phyloP scores from a whole-genome alignment of 371 early-diverging fungal genomes.

The Mortierella sp. region DNA sequence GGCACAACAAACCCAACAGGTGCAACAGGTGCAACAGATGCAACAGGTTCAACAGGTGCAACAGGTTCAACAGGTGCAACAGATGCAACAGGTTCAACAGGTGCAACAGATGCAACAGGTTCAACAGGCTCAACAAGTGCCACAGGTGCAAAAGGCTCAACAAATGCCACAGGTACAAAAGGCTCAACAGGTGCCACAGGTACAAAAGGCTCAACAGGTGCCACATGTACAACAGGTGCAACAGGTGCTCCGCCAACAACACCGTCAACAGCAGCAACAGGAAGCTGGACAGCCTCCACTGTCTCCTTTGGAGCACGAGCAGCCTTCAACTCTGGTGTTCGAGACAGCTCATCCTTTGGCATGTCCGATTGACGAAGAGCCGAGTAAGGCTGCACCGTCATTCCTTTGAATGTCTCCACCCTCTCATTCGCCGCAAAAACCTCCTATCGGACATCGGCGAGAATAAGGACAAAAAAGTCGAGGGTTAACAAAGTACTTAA shows the following conservation, averaged over 20 bases:
- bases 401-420: conserved; percentile 36
- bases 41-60: neutral
- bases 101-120: no score
- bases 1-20: no score
- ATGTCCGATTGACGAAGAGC: conserved; percentile 35
- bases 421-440: conserved; percentile 44
- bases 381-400: conserved; percentile 47
- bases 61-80: no score
- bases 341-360: conserved; percentile 37
- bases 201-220: no score
- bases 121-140: no score
- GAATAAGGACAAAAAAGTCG: neutral
- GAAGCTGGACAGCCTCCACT: neutral
- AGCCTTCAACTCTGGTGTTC: conserved; percentile 47
- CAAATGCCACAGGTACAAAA: neutral
- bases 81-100: no score
- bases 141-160: neutral
- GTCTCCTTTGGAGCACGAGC: conserved; percentile 23
- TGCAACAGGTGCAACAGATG: neutral
- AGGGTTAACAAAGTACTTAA: neutral
- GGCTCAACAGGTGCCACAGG: no score
- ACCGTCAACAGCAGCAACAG: neutral
- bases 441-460: conserved; percentile 16
- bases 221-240: neutral
- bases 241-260: neutral